Conservation (phyloP, 306 rosid species). For the Medicago arabica region DNA sequence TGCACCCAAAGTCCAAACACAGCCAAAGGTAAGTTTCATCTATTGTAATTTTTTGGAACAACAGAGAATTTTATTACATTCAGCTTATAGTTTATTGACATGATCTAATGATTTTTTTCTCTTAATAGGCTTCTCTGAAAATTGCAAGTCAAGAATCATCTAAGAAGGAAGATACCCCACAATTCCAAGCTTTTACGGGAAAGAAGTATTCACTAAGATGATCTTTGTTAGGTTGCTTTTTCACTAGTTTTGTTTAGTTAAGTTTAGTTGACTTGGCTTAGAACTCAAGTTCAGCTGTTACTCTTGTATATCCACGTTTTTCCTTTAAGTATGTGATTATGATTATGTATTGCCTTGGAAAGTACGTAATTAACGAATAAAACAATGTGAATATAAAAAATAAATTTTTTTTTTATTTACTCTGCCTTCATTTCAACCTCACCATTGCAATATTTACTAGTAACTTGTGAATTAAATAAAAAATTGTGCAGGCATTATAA, state of each 20-base stretch:
- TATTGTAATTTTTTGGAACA: too few species aligned
- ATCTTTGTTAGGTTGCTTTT: conserved; percentile 10
- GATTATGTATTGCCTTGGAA: not conserved
- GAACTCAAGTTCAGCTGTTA: not conserved
- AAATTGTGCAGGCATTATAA: too few species aligned
- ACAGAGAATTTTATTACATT: too few species aligned
- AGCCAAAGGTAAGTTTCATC: conserved; percentile 20
- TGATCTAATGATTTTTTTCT: too few species aligned
- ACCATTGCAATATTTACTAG: too few species aligned
- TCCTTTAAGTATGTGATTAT: not conserved
- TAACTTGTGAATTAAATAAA: too few species aligned
- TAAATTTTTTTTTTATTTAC: not conserved
- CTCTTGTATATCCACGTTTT: not conserved
- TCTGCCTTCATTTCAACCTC: not conserved
- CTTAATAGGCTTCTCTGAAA: conserved; percentile 14
- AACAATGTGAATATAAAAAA: not conserved
- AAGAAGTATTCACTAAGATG: conserved; percentile 59
- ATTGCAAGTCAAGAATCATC: conserved; percentile 44
- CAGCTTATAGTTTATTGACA: too few species aligned
- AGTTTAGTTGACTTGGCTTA: not conserved
- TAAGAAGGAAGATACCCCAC: conserved; percentile 44
- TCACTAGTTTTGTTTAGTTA: not conserved
- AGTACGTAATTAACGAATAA: not conserved
- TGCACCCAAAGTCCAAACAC: conserved; percentile 20
- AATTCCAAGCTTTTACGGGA: conserved; percentile 64